Percentiles rank a stretch among this genome's conserved stretches.
Evolutionary conservation across 2,329 filamentous ascomycete species (phyloP).

Genomic region (Cladosporium sp.): DNA sequence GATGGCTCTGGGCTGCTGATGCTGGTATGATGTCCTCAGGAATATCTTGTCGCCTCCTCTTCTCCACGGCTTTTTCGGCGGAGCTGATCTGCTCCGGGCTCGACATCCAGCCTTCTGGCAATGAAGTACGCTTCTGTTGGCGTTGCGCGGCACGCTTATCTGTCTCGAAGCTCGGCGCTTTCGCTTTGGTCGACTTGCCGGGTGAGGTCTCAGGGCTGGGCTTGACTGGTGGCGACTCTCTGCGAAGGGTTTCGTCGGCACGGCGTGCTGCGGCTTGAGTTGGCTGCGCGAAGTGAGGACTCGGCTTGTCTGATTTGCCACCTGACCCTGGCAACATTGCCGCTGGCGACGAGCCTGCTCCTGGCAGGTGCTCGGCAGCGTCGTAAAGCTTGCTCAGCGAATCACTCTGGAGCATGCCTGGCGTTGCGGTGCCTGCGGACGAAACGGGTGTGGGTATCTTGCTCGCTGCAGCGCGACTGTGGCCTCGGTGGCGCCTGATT

Average conservation of each 20-base stretch:
- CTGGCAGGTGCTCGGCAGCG: slow-evolving; percentile 2
- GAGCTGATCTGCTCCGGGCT: slow-evolving; percentile 24
- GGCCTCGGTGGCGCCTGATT: background rate
- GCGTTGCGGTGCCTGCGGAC: background rate
- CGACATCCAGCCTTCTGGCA: slow-evolving; percentile 24
- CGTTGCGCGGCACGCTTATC: slow-evolving; percentile 17
- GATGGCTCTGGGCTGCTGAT: background rate
- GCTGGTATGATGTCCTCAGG: background rate
- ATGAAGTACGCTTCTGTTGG: slow-evolving; percentile 20
- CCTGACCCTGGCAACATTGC: background rate
- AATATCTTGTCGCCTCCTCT: background rate
- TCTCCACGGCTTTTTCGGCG: background rate
- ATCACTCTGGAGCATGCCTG: background rate
- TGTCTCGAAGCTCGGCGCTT: slow-evolving; percentile 15
- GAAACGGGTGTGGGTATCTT: background rate
- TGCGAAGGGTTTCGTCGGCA: slow-evolving; percentile 21
- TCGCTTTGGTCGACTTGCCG: slow-evolving; percentile 17
- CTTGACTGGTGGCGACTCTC: slow-evolving; percentile 14
- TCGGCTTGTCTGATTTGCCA: background rate
- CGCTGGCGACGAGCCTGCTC: background rate
- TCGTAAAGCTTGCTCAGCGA: background rate
- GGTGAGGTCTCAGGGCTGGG: slow-evolving; percentile 13
- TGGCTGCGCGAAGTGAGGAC: slow-evolving; percentile 26
- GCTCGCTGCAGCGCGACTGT: background rate
- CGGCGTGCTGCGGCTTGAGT: slow-evolving; percentile 23